Base-by-base conservation (phyloP, 495 filamentous ascomycete species). In the Penicillium paradoxum region DNA sequence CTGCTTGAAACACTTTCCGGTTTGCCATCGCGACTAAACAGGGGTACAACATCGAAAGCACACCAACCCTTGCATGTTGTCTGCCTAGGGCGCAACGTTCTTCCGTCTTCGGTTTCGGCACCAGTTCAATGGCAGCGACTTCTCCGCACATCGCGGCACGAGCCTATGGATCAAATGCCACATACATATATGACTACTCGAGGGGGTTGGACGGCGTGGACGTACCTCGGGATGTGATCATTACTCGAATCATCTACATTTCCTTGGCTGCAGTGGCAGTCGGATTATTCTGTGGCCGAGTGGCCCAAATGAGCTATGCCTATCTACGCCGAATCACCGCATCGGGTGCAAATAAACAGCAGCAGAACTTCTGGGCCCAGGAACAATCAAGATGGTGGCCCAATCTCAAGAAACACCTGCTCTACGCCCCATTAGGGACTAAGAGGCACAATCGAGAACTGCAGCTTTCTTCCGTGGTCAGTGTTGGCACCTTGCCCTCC, bases 381-480 rank as follows among this genome's bases (percentile, higher is more conserved):
- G 82, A 90, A 80, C 64, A 82, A 64, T 65, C 88, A 73, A 61
- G 64, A 57, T 57, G 87, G 78, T 87, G 79, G 85, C 81, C 77
- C 64, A 79, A 73, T 67, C 55, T 95, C 45, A 96, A 97, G 77
- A 87, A 84, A 54, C 79, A 93, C 58, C 41, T 97, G 2, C 70
- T 93, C 1, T 91, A 92, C 60, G 81, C 93, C 4, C 93, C 93
- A 17, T 68, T 97, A 19, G 83, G 86, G 57, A 79, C 76, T 24
- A 90, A 91, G 60, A 78, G 91, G 58, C 93, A 97, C 67, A 96
- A 97, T 59, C 78, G 86, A 25, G 89, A 95, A 65, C 78, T 97
- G 55, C 86, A 89, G 62, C 71, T 98, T n/a, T 90, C 87, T 27
- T 78, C 79, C 9, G 90, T 89, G n/a, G 55, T 97, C 63, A 90